Percentiles rank a stretch among this genome's conserved stretches.
These are phyloP conservation scores for Solanum bulbocastanum DNA, from an alignment of 257 asterid genomes.

Conservation along the genomic window DNA sequence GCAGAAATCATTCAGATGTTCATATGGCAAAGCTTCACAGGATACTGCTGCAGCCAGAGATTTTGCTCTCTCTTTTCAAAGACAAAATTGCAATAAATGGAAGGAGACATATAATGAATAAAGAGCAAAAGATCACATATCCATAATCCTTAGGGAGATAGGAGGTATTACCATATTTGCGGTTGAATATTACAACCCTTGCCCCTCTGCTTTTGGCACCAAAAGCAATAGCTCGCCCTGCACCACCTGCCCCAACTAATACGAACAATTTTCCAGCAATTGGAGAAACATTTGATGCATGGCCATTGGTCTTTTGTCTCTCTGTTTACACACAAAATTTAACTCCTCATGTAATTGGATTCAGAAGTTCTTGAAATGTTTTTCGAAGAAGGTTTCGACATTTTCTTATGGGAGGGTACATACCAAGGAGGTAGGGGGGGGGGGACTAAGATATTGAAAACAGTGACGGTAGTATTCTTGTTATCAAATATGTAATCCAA, in stretches of 20 bases:
- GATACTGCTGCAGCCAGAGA: conserved; percentile 58
- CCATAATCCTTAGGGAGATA: not conserved
- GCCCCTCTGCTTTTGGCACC: conserved; percentile 72
- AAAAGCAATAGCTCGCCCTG: conserved; percentile 67
- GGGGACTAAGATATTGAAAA: not conserved
- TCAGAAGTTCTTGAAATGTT: not conserved
- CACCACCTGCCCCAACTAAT: conserved; percentile 80
- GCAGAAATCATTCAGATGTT: conserved; percentile 21
- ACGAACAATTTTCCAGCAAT: conserved; percentile 54
- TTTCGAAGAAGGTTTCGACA: not conserved
- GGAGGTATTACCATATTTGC: conserved; percentile 35
- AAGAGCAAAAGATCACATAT: not conserved
- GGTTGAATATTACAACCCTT: conserved; percentile 59
- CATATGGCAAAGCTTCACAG: conserved; percentile 59
- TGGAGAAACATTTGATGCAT: conserved; percentile 32
- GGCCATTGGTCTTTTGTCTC: conserved; percentile 11
- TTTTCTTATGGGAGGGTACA: not conserved
- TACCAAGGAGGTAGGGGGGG: not conserved
- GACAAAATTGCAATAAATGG: not conserved
- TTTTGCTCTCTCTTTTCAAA: conserved; percentile 45
- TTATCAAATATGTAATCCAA: not conserved
- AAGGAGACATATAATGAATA: not conserved
- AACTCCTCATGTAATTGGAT: not conserved
- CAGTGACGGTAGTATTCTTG: not conserved
- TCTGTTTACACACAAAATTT: conserved; percentile 16